These are phyloP conservation scores for Hypoxylon sp. DNA, from an alignment of 2,329 filamentous ascomycete genomes.

Conservation along the genomic window DNA sequence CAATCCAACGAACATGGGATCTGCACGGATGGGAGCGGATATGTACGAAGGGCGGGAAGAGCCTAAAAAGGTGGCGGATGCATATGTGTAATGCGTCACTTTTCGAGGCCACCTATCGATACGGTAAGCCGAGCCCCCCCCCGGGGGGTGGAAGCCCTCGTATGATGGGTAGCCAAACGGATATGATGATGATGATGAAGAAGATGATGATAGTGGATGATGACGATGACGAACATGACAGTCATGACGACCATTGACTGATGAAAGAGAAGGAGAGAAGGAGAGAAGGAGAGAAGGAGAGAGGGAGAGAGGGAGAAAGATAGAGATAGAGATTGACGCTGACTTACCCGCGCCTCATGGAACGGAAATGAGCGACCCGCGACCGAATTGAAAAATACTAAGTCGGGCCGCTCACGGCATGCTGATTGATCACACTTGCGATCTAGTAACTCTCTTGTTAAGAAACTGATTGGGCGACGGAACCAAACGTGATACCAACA, in stretches of 20 bases:
- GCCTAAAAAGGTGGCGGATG: conserved; percentile 54
- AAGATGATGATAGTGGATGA: conserved; percentile 9
- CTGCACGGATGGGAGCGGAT: conserved; percentile 53
- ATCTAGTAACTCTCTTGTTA: conserved; percentile 34
- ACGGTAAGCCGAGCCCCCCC: conserved; percentile 35
- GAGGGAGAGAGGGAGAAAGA: no score
- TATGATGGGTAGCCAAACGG: conserved; percentile 22
- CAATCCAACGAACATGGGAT: conserved; percentile 52
- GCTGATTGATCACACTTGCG: conserved; percentile 37
- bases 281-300: no score
- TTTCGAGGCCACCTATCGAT: conserved; percentile 36
- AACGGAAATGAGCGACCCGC: conserved; percentile 19
- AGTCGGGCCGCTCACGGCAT: conserved; percentile 40
- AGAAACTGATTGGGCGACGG: conserved; percentile 35
- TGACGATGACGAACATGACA: conserved; percentile 12
- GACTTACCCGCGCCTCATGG: conserved; percentile 13
- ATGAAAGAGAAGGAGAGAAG: no score
- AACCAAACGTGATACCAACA: conserved; percentile 27
- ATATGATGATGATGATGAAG: conserved; percentile 12
- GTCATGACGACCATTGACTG: conserved; percentile 2
- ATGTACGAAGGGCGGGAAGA: conserved; percentile 54
- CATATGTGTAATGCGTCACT: conserved; percentile 52
- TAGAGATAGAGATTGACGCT: conserved; percentile 7
- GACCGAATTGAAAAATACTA: conserved; percentile 26
- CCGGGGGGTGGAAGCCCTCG: conserved; percentile 24